These are phyloP conservation scores for Diaporthe citrichinensis DNA, from an alignment of 2,329 filamentous ascomycete species.

Conservation along the genomic window DNA sequence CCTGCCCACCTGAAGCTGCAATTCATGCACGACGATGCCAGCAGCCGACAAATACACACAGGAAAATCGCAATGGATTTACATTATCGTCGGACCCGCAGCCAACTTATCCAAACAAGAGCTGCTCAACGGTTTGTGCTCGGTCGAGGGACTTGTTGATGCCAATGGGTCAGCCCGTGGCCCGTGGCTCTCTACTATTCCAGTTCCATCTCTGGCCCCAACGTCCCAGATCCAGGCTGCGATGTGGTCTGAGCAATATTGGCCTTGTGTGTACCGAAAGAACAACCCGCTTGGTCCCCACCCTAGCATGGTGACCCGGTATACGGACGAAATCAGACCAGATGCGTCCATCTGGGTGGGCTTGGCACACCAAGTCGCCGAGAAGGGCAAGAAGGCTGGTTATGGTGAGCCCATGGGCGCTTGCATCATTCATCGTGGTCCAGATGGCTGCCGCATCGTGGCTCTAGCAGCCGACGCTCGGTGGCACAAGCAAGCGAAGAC, in stretches of 20 bases:
- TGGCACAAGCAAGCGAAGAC: slow-evolving; percentile 69
- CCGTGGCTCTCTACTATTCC: slow-evolving; percentile 74
- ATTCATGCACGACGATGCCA: slow-evolving; percentile 71
- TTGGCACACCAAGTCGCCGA: slow-evolving; percentile 75
- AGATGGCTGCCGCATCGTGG: slow-evolving; percentile 70
- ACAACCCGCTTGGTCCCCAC: slow-evolving; percentile 88
- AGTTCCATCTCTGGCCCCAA: slow-evolving; percentile 81
- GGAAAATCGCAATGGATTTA: slow-evolving; percentile 74
- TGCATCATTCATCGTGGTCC: slow-evolving; percentile 78
- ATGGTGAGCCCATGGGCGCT: slow-evolving; percentile 80
- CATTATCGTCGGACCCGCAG: slow-evolving; percentile 67
- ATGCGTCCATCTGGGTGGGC: slow-evolving; percentile 76
- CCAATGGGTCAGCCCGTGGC: slow-evolving; percentile 46
- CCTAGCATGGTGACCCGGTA: slow-evolving; percentile 80
- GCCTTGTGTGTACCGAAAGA: slow-evolving; percentile 89
- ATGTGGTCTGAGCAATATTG: slow-evolving; percentile 84
- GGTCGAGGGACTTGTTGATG: slow-evolving; percentile 64
- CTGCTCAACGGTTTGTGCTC: slow-evolving; percentile 62
- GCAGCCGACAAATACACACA: slow-evolving; percentile 69
- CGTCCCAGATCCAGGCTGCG: slow-evolving; percentile 80
- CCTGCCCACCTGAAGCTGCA: slow-evolving; percentile 74
- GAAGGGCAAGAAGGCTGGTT: slow-evolving; percentile 68
- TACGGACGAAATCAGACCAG: slow-evolving; percentile 75
- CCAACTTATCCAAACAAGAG: slow-evolving; percentile 67
- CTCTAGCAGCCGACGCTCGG: slow-evolving; percentile 82